A percentile compares a stretch with the other conserved stretches of the same genome.
Conservation (phyloP, 2,329 filamentous ascomycete species). For the Paracamarosporium sp. region DNA sequence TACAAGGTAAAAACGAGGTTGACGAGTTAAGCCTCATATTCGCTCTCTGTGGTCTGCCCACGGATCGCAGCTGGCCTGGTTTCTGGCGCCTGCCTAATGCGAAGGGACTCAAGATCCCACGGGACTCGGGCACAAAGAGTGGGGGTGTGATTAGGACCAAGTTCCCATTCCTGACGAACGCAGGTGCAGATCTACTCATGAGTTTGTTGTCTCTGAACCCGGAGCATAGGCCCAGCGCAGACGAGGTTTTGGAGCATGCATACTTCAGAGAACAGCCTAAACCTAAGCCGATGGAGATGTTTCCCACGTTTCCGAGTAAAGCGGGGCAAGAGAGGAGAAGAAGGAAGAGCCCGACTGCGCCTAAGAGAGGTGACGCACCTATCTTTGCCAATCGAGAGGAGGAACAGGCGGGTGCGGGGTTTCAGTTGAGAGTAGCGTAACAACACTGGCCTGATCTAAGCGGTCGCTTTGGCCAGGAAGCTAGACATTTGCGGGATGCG, state of each 20-base stretch:
- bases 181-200: conserved; percentile 74
- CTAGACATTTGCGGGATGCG: too few species aligned
- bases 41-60: conserved; percentile 84
- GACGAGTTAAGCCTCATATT: conserved; percentile 85
- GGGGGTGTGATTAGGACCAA: conserved; percentile 71
- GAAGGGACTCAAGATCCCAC: conserved; percentile 72
- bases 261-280: conserved; percentile 92
- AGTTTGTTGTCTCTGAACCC: conserved; percentile 79
- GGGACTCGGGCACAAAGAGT: conserved; percentile 39
- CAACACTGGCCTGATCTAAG: neutral
- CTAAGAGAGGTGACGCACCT: conserved; percentile 74
- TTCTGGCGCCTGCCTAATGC: conserved; percentile 91
- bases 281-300: conserved; percentile 89
- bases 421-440: conserved; percentile 45
- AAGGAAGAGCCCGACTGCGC: conserved; percentile 80
- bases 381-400: conserved; percentile 58
- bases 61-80: conserved; percentile 80
- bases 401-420: conserved; percentile 57
- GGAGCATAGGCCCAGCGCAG: conserved; percentile 70
- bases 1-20: conserved; percentile 92
- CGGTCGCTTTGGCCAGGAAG: too few species aligned
- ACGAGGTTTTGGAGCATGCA: conserved; percentile 75
- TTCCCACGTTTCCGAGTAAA: conserved; percentile 95
- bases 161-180: conserved; percentile 81
- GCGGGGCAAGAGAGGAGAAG: conserved; percentile 86